Evolutionary conservation across 768 basidiomycete species (phyloP).

Genomic region (Russula abietina): DNA sequence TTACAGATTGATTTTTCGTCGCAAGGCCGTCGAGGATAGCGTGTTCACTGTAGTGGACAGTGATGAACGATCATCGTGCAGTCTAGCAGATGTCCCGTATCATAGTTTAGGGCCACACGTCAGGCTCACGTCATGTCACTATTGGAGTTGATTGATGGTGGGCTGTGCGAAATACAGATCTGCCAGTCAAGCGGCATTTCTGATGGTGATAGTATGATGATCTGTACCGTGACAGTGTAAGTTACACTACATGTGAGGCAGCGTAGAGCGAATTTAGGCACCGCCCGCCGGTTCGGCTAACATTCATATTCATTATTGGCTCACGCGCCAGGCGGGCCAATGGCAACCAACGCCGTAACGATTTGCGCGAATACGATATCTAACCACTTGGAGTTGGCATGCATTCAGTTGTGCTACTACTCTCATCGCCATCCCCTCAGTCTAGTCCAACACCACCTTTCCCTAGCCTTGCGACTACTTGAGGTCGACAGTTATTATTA

Average conservation of each 20-base stretch:
- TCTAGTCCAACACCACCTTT: neutral
- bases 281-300: too few species aligned
- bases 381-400: neutral
- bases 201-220: too few species aligned
- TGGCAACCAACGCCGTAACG: neutral
- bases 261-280: neutral
- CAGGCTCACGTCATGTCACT: neutral
- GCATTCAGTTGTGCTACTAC: neutral
- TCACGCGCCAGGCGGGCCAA: too few species aligned
- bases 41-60: neutral
- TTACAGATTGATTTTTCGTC: too few species aligned
- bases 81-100: neutral
- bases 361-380: neutral
- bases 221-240: neutral
- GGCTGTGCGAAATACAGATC: slow-evolving; percentile 1
- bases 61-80: neutral
- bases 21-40: neutral
- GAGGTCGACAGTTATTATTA: neutral
- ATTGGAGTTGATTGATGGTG: slow-evolving; percentile 2
- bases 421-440: neutral
- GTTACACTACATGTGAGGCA: too few species aligned
- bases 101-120: neutral
- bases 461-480: neutral
- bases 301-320: too few species aligned
- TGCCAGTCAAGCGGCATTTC: too few species aligned